phyloP scores from a whole-genome alignment of 805 yeast species.

The Komagataella mondaviorum region DNA sequence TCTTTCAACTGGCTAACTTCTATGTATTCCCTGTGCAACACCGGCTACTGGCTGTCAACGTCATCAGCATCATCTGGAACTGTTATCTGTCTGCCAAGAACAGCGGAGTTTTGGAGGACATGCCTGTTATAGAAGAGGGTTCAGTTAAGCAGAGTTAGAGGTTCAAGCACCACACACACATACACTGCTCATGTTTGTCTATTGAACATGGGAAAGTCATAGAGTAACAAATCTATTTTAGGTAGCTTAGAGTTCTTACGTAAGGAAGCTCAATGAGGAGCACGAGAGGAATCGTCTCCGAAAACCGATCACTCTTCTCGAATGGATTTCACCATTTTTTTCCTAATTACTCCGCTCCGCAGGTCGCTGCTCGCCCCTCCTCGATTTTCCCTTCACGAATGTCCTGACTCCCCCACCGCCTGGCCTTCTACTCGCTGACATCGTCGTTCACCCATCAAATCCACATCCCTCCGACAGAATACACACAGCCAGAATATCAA shows the following conservation, averaged over 20 bases:
- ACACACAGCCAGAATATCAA: background rate
- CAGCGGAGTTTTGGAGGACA: background rate
- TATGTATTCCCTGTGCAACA: slow-evolving; percentile 59
- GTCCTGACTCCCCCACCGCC: background rate
- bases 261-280: background rate
- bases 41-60: slow-evolving; percentile 55
- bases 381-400: background rate
- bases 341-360: background rate
- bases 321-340: background rate
- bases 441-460: background rate
- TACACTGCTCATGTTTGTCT: background rate
- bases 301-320: background rate
- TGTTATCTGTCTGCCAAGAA: slow-evolving; percentile 35
- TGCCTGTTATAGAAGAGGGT: background rate
- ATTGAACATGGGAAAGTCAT: background rate
- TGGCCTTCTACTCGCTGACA: background rate
- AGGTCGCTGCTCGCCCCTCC: background rate
- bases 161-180: background rate
- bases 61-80: slow-evolving; percentile 74
- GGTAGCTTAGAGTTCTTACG: background rate
- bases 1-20: slow-evolving; percentile 70
- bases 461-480: background rate
- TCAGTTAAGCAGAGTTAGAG: background rate
- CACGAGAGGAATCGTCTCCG: background rate
- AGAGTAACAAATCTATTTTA: no score